phyloP scores from a whole-genome alignment of 2,329 filamentous ascomycete species.

The Xylariaceae sp. region DNA sequence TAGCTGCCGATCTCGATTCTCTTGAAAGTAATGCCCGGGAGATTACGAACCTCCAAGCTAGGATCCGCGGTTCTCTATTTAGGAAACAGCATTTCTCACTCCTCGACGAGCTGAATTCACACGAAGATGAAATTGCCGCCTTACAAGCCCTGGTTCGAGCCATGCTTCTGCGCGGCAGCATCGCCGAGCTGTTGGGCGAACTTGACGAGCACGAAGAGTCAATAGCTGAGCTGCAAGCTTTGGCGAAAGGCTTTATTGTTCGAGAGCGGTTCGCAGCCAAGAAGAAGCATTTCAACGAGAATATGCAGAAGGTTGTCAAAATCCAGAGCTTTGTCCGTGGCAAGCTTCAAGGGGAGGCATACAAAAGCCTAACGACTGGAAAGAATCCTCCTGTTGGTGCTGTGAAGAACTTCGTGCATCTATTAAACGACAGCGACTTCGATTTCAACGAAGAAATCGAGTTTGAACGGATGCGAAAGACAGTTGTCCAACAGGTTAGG shows the following conservation, averaged over 20 bases:
- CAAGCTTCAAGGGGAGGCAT: slow-evolving; percentile 95
- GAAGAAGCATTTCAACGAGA: slow-evolving; percentile 85
- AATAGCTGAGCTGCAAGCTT: slow-evolving; percentile 74
- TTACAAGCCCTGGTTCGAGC: slow-evolving; percentile 79
- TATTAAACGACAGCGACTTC: slow-evolving; percentile 97
- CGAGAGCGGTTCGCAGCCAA: slow-evolving; percentile 80
- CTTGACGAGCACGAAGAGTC: slow-evolving; percentile 83
- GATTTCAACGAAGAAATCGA: slow-evolving; percentile 99
- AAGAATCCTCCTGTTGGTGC: slow-evolving; percentile 97
- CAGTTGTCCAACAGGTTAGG: slow-evolving; percentile 93
- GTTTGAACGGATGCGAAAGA: slow-evolving; percentile 92
- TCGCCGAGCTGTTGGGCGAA: slow-evolving; percentile 74
- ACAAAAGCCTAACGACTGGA: slow-evolving; percentile 93
- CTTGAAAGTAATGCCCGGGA: slow-evolving; percentile 60
- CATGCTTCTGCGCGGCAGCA: slow-evolving; percentile 73
- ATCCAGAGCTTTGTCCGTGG: slow-evolving; percentile 95
- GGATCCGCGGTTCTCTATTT: slow-evolving; percentile 65
- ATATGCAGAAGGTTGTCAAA: slow-evolving; percentile 99
- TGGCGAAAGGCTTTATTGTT: slow-evolving; percentile 72
- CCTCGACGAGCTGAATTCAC: slow-evolving; percentile 69
- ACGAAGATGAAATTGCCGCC: slow-evolving; percentile 66
- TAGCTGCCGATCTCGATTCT: slow-evolving; percentile 53
- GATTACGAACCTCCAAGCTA: slow-evolving; percentile 67
- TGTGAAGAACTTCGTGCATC: slow-evolving; percentile 96
- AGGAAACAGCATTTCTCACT: slow-evolving; percentile 64